Percentiles rank a stretch among this genome's conserved stretches.
These are phyloP conservation scores for Vitis riparia DNA, from an alignment of 164 flowering plant species.

Conservation along the genomic window DNA sequence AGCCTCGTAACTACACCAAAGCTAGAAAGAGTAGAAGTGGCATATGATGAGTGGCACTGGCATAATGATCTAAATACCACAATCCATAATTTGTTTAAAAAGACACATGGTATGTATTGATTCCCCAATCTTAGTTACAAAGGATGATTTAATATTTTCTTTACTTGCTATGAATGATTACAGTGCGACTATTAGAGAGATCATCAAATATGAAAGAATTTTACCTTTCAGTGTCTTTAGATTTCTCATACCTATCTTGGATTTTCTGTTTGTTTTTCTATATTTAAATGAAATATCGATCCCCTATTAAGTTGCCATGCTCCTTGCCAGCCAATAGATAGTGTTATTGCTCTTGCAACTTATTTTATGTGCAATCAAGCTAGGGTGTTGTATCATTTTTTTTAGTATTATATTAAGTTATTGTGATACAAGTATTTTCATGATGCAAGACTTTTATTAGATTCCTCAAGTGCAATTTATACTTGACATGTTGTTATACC, in stretches of 20 bases:
- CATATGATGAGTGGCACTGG: too few relatives aligned
- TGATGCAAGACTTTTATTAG: not conserved
- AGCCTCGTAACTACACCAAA: too few relatives aligned
- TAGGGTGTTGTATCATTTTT: too few relatives aligned
- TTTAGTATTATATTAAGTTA: too few relatives aligned
- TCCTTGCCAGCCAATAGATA: too few relatives aligned
- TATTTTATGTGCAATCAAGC: too few relatives aligned
- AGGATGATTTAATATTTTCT: not conserved
- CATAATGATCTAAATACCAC: not conserved
- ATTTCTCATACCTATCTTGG: not conserved
- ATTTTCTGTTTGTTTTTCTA: not conserved
- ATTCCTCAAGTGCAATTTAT: not conserved
- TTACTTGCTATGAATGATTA: not conserved
- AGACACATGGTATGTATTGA: not conserved
- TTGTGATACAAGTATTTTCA: not conserved
- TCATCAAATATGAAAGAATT: not conserved
- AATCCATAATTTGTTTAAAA: not conserved
- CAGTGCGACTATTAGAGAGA: not conserved
- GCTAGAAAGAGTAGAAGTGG: too few relatives aligned
- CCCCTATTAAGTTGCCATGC: not conserved
- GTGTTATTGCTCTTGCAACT: too few relatives aligned
- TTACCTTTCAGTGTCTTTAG: not conserved
- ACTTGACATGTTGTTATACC: not conserved
- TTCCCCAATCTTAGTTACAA: not conserved
- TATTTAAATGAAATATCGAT: too few relatives aligned